These are phyloP conservation scores for Globisporangium spinosum DNA, from an alignment of 352 stramenopile genomes.

Conservation along the genomic window DNA sequence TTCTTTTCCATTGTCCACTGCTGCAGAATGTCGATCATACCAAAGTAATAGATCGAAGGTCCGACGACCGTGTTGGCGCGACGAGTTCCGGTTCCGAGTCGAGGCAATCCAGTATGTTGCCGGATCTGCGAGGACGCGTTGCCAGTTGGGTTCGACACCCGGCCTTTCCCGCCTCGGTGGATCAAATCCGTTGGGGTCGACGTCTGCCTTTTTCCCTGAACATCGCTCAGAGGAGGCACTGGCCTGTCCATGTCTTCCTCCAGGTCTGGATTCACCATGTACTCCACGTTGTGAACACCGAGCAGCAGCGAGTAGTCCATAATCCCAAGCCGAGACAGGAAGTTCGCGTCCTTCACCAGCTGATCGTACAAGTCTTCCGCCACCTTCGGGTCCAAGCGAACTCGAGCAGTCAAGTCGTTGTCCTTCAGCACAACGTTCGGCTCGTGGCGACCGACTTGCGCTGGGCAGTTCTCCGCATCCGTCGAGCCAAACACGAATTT, in stretches of 20 bases:
- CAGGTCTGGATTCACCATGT: constrained; percentile 79
- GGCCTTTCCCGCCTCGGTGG: constrained; percentile 26
- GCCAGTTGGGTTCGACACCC: constrained; percentile 19
- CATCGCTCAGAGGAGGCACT: constrained; percentile 2
- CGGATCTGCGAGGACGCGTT: constrained; percentile 27
- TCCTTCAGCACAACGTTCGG: constrained; percentile 87
- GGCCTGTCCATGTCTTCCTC: constrained; percentile 35
- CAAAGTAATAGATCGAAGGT: constrained; percentile 87
- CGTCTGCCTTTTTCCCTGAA: constrained; percentile 9
- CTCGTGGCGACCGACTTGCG: constrained; percentile 77
- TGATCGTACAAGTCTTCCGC: constrained; percentile 84
- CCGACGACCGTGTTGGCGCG: constrained; percentile 86
- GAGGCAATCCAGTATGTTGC: constrained; percentile 36
- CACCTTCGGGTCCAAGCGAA: constrained; percentile 68
- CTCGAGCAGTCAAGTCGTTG: constrained; percentile 83
- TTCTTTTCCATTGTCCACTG: constrained; percentile 91
- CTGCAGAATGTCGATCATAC: constrained; percentile 86
- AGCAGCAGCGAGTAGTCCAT: constrained; percentile 92
- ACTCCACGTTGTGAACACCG: constrained; percentile 87
- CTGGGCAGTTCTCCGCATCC: constrained; percentile 74
- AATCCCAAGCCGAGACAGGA: constrained; percentile 80
- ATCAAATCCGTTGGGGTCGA: constrained; percentile 29
- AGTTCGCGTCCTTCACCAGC: constrained; percentile 82
- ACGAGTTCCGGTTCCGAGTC: constrained; percentile 62
- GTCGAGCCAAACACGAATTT: constrained; percentile 84